Evolutionary conservation across 805 yeast genomes (phyloP).

Genomic region (Hanseniaspora mollemarum): DNA sequence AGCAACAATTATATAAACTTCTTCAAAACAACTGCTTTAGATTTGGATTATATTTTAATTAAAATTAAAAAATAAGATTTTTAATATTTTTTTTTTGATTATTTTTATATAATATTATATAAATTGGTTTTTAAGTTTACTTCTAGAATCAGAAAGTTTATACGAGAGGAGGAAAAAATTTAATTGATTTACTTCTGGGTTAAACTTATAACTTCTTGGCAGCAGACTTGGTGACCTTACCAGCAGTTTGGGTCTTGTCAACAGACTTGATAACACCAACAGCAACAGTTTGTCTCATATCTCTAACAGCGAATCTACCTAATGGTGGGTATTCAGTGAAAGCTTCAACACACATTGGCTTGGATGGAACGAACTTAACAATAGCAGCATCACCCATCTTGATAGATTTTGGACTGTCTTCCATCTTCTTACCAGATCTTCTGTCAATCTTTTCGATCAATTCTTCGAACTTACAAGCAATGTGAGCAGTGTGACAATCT

Average conservation of each 20-base stretch:
- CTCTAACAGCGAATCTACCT: conserved; percentile 98
- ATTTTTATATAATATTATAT: conserved; percentile 11
- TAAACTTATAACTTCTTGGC: conserved; percentile 20
- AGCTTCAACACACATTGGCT: conserved; percentile 91
- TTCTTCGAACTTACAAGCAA: conserved; percentile 77
- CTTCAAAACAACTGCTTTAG: neutral
- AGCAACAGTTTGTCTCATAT: conserved; percentile 99
- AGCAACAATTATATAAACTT: neutral
- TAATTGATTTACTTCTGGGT: neutral
- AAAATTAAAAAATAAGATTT: neutral
- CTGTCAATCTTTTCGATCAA: conserved; percentile 78
- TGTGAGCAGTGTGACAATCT: conserved; percentile 89
- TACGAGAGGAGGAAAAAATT: neutral
- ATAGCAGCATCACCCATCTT: conserved; percentile 95
- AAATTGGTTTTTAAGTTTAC: neutral
- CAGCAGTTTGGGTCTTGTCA: conserved; percentile 67
- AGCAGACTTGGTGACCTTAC: conserved; percentile 97
- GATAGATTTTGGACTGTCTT: conserved; percentile 84
- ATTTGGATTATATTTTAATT: neutral
- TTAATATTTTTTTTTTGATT: conserved; percentile 1
- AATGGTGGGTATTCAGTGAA: conserved; percentile 92
- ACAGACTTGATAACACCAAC: conserved; percentile 98
- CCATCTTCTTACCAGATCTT: conserved; percentile 83
- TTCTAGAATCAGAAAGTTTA: neutral
- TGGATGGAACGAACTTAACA: conserved; percentile 77